Evolutionary conservation across 2,329 filamentous ascomycete genomes (phyloP).

Genomic region (Fusarium coffeatum): DNA sequence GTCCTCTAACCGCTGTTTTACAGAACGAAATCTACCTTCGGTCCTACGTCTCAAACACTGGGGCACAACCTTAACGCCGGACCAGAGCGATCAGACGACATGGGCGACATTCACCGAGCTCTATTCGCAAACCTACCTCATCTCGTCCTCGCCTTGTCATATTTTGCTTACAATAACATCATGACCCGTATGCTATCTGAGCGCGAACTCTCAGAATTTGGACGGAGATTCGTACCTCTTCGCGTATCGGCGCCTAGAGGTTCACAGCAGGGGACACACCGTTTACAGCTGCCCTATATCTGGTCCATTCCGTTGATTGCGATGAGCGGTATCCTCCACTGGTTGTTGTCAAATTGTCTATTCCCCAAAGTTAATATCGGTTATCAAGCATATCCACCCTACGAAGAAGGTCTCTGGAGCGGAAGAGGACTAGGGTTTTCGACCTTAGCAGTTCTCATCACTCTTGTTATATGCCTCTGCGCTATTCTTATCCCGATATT

Average conservation of each 20-base stretch:
- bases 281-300: accelerated
- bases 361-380: neutral
- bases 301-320: neutral
- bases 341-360: neutral
- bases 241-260: neutral
- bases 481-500: neutral
- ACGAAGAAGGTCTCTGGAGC: neutral
- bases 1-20: no score
- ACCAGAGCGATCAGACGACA: neutral
- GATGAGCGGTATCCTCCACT: neutral
- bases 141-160: neutral
- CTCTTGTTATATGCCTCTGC: neutral
- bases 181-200: neutral
- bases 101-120: neutral
- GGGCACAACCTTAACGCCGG: neutral
- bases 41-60: accelerated
- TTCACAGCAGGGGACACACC: neutral
- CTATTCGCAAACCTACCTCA: neutral
- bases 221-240: neutral
- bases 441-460: accelerated
- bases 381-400: neutral
- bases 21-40: neutral
- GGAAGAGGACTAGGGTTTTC: neutral
- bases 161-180: neutral
- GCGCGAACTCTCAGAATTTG: neutral